phyloP scores from a whole-genome alignment of 164 flowering plant species.

The Vitis amurensis region DNA sequence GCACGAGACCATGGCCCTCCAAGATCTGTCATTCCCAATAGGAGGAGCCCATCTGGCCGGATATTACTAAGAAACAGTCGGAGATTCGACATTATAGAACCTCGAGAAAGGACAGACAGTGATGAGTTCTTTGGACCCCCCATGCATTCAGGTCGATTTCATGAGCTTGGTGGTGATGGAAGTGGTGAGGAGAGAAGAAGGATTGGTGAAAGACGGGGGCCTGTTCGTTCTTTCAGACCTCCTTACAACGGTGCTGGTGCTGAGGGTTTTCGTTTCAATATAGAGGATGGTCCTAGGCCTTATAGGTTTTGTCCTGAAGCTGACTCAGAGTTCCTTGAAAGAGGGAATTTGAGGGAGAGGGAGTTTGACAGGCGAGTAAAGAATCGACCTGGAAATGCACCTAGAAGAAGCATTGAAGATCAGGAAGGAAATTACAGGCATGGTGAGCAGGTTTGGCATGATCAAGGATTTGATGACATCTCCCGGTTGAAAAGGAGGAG shows the following conservation, averaged over 20 bases:
- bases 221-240: conserved; percentile 47
- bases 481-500: conserved; percentile 49
- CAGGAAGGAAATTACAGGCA: conserved; percentile 49
- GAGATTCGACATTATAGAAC: conserved; percentile 43
- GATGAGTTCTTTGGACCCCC: conserved; percentile 48
- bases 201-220: conserved; percentile 47
- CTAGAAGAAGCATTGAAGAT: conserved; percentile 51
- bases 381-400: conserved; percentile 32
- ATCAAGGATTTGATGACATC: conserved; percentile 42
- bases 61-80: conserved; percentile 38
- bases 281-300: conserved; percentile 47
- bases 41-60: conserved; percentile 48
- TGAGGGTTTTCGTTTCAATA: conserved; percentile 36
- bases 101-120: conserved; percentile 45
- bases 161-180: conserved; percentile 44
- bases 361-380: conserved; percentile 54
- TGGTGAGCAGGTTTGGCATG: conserved; percentile 50
- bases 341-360: conserved; percentile 48
- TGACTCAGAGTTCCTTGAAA: conserved; percentile 37
- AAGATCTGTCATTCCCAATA: conserved; percentile 31
- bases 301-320: conserved; percentile 46
- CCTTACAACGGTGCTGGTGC: conserved; percentile 31
- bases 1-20: conserved; percentile 38
- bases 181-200: conserved; percentile 49
- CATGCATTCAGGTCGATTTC: conserved; percentile 38